Percentiles rank a stretch among this genome's conserved stretches.
Conservation (phyloP, 768 basidiomycete genomes). For the Boletus speciosus region DNA sequence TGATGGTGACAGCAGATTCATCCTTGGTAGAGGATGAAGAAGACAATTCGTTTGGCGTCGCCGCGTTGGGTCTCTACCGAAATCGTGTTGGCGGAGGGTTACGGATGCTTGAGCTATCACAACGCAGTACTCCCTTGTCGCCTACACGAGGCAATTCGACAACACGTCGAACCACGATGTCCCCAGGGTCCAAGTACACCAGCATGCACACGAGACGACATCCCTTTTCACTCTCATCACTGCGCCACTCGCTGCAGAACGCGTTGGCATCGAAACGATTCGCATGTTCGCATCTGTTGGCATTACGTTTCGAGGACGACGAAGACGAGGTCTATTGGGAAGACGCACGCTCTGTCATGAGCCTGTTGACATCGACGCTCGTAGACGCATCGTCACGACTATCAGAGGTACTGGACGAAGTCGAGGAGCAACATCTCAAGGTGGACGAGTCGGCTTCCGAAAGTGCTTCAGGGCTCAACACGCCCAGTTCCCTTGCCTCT, state of each 20-base stretch:
- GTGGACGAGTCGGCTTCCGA: conserved; percentile 43
- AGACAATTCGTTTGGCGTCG: conserved; percentile 51
- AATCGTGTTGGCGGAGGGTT: conserved; percentile 48
- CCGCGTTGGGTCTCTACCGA: conserved; percentile 60
- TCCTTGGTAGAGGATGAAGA: conserved; percentile 22
- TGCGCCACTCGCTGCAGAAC: conserved; percentile 59
- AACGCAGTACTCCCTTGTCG: conserved; percentile 13
- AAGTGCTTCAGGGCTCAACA: conserved; percentile 10
- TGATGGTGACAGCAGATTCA: conserved; percentile 18
- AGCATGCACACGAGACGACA: conserved; percentile 57
- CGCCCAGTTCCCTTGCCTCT: conserved; percentile 16
- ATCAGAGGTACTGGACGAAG: conserved; percentile 57
- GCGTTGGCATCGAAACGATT: conserved; percentile 72
- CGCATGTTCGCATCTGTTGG: conserved; percentile 75
- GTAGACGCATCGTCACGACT: conserved; percentile 62
- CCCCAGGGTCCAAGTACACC: conserved; percentile 60
- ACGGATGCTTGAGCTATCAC: conserved; percentile 43
- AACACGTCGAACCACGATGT: conserved; percentile 29
- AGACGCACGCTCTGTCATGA: conserved; percentile 73
- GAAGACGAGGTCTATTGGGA: conserved; percentile 84
- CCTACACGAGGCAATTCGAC: conserved; percentile 8
- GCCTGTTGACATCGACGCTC: conserved; percentile 62
- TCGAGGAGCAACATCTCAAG: conserved; percentile 48
- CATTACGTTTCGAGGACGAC: conserved; percentile 69
- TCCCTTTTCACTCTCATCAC: conserved; percentile 61